Evolutionary conservation across 2,329 filamentous ascomycete genomes (phyloP).

Genomic region (Rosellinia necatrix): DNA sequence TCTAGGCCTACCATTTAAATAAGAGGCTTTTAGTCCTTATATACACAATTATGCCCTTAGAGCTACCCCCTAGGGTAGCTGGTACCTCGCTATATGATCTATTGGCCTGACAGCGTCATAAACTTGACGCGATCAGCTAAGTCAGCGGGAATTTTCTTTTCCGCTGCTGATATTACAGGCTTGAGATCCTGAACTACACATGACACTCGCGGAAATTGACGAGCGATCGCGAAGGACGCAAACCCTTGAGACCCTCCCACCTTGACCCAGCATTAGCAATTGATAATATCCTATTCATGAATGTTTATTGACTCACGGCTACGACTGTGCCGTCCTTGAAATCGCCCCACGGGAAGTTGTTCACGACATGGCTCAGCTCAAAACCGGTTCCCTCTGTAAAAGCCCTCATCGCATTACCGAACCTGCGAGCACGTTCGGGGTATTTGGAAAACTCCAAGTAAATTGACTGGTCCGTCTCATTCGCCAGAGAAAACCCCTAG

Average conservation of each 20-base stretch:
- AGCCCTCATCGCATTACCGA: constrained; percentile 31
- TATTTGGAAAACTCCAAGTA: constrained; percentile 28
- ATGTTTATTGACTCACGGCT: constrained; percentile 21
- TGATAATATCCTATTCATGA: background rate
- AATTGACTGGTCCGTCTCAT: constrained; percentile 27
- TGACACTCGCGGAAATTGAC: constrained; percentile 14
- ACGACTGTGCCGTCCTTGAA: constrained; percentile 18
- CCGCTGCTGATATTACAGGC: constrained; percentile 18
- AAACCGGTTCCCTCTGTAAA: constrained; percentile 29
- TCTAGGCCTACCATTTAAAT: no score
- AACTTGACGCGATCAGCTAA: constrained; percentile 12
- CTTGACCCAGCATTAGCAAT: constrained; percentile 10
- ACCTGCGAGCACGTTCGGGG: constrained; percentile 30
- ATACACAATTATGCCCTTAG: no score
- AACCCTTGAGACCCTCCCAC: constrained; percentile 29
- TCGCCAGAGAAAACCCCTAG: constrained; percentile 31
- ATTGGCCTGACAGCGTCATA: no score
- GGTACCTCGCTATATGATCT: no score
- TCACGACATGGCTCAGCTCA: constrained; percentile 24
- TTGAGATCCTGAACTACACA: constrained; percentile 39
- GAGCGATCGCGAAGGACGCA: constrained; percentile 21
- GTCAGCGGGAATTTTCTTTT: constrained; percentile 7
- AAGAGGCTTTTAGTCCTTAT: no score
- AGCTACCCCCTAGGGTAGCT: no score
- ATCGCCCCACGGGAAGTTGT: constrained; percentile 29